Percentiles rank a stretch among this genome's conserved stretches.
These are phyloP conservation scores for Amanita rimosa DNA, from an alignment of 768 basidiomycete species.

Conservation along the genomic window DNA sequence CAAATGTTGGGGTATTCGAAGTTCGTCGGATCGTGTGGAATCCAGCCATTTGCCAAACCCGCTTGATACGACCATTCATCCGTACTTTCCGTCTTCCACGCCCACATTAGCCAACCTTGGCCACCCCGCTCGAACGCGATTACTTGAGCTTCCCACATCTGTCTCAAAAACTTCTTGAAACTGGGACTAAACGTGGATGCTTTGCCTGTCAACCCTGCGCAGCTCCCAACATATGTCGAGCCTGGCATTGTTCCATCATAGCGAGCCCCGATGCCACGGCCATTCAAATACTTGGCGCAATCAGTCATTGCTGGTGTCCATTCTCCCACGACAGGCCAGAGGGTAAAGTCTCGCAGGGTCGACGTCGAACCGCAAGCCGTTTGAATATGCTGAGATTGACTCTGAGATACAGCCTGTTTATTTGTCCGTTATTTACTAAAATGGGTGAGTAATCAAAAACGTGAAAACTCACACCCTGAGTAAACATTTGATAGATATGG, in stretches of 20 bases:
- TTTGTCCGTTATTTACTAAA: background rate
- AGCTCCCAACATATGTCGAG: slow-evolving; percentile 61
- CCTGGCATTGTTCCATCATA: slow-evolving; percentile 57
- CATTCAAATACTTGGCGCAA: slow-evolving; percentile 77
- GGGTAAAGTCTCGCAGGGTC: slow-evolving; percentile 37
- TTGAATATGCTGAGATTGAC: slow-evolving; percentile 44
- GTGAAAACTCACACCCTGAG: slow-evolving; percentile 30
- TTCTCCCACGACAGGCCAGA: slow-evolving; percentile 85
- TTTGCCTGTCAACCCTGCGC: slow-evolving; percentile 61
- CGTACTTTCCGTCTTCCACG: slow-evolving; percentile 74
- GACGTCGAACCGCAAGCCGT: slow-evolving; percentile 40
- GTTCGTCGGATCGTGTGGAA: slow-evolving; percentile 47
- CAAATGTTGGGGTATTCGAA: slow-evolving; percentile 56
- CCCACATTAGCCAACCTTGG: slow-evolving; percentile 72
- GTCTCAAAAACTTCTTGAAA: slow-evolving; percentile 75
- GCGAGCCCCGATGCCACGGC: slow-evolving; percentile 59
- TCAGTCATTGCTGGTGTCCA: slow-evolving; percentile 75
- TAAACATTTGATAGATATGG: slow-evolving; percentile 73
- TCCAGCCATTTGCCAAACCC: slow-evolving; percentile 75
- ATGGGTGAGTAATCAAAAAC: background rate
- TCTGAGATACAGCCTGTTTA: slow-evolving; percentile 8
- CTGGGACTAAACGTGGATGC: slow-evolving; percentile 60
- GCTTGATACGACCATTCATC: slow-evolving; percentile 90
- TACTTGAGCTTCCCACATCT: slow-evolving; percentile 80
- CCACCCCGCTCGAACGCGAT: slow-evolving; percentile 59